These are phyloP conservation scores for Hyparrhenia diplandra DNA, from an alignment of 176 grass and related monocot genomes.

Conservation along the genomic window DNA sequence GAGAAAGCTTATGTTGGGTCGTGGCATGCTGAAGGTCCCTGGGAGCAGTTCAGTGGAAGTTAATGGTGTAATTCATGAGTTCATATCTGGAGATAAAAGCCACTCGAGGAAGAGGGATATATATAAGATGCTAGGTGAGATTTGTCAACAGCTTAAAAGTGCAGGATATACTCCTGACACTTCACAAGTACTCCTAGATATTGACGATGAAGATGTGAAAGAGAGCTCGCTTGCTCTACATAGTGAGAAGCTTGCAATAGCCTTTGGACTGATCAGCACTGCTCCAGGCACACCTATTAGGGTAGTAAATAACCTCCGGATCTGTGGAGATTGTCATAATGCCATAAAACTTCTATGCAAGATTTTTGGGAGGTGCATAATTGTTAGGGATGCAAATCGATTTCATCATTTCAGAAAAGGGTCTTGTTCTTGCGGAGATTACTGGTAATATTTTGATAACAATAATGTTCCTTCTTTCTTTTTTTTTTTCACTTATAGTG, in stretches of 20 bases:
- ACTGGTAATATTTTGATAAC: conserved; percentile 43
- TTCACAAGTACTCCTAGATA: conserved; percentile 62
- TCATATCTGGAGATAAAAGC: conserved; percentile 55
- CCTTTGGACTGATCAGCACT: conserved; percentile 63
- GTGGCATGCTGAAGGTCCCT: conserved; percentile 50
- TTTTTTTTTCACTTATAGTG: conserved; percentile 1
- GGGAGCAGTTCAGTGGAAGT: conserved; percentile 62
- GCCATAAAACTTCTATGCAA: conserved; percentile 60
- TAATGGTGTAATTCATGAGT: conserved; percentile 62
- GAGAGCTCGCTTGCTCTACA: conserved; percentile 62
- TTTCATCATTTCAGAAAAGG: conserved; percentile 64
- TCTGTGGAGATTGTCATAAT: conserved; percentile 71
- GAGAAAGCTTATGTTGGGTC: conserved; percentile 57
- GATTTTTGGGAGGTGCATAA: conserved; percentile 63
- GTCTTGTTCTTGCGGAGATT: conserved; percentile 65
- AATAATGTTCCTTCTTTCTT: conserved; percentile 18
- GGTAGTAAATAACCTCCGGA: conserved; percentile 59
- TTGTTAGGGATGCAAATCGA: conserved; percentile 58
- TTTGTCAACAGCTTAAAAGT: conserved; percentile 45
- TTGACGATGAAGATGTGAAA: conserved; percentile 57
- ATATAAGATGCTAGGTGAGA: conserved; percentile 53
- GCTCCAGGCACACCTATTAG: conserved; percentile 41
- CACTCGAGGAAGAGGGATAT: conserved; percentile 55
- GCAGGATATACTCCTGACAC: conserved; percentile 51
- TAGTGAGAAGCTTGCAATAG: conserved; percentile 69